Percentiles rank a stretch among this genome's conserved stretches.
Conservation (phyloP, 495 filamentous ascomycete species). For the Clohesyomyces aquaticus region DNA sequence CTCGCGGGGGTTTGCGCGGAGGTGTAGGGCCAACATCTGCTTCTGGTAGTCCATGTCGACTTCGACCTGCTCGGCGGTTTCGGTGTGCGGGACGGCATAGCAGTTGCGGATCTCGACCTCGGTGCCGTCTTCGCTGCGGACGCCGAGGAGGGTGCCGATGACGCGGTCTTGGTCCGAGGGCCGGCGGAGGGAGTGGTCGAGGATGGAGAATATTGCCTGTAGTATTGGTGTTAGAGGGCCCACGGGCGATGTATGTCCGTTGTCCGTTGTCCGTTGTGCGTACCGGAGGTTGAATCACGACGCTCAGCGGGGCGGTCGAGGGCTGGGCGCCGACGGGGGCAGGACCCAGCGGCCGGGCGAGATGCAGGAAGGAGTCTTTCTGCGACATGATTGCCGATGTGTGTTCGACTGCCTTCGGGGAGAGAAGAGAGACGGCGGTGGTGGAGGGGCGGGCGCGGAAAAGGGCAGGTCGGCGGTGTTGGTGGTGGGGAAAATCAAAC, state of each 20-base stretch:
- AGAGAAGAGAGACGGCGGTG: constrained; percentile 21
- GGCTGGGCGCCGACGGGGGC: constrained; percentile 74
- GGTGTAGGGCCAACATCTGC: constrained; percentile 91
- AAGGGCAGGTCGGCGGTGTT: constrained; percentile 6
- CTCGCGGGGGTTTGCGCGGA: constrained; percentile 92
- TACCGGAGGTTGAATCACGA: constrained; percentile 95
- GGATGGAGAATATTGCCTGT: constrained; percentile 94
- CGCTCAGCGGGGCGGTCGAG: constrained; percentile 85
- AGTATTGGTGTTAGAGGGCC: no score
- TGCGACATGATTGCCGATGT: constrained; percentile 77
- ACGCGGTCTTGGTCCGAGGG: constrained; percentile 90
- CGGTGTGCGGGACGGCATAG: constrained; percentile 97
- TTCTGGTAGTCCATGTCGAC: constrained; percentile 99
- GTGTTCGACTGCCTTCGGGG: no score
- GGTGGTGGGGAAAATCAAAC: constrained; percentile 9
- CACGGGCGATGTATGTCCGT: no score
- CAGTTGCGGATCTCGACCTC: constrained; percentile 93
- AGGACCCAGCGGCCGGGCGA: constrained; percentile 87
- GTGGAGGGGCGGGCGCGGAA: constrained; percentile 3
- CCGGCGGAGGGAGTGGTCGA: constrained; percentile 92
- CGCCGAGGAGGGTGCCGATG: constrained; percentile 92
- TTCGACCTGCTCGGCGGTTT: constrained; percentile 97
- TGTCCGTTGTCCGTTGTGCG: no score
- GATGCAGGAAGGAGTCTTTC: constrained; percentile 85
- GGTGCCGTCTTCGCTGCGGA: constrained; percentile 90